Base-by-base conservation (phyloP, 805 yeast species). In the Ogataea nonfermentans region DNA sequence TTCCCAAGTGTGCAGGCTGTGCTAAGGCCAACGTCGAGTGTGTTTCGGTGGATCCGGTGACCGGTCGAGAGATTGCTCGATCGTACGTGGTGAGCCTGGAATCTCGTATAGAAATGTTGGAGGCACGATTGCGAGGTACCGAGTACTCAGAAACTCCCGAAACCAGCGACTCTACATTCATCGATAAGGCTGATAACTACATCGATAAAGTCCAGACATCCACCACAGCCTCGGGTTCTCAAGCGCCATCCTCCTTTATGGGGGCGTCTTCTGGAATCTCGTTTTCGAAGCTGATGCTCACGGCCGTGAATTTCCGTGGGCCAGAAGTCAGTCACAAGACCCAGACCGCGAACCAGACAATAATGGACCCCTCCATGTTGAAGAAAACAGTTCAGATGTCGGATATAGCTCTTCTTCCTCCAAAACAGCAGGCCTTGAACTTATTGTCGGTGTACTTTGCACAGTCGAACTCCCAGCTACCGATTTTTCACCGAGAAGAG, bases 1-100 rank as follows among this genome's bases (percentile, higher is more conserved):
- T 81, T 55, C 90, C 90, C 3, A 69, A 73, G 40, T 82, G 90
- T 53, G 58, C 73, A n/a, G 69, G 71, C 24, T 82, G 90, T 56
- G 67, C 60, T 29, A 76, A 78, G 52, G 82, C 84, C 9, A 75
- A 78, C 5, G 82, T 67, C 2, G 85, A 84, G 6, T 89, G 97
- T 62, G 79, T 87, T 4, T 87, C 95, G 0, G 61, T 85, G 3
- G 96, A 90, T 57, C 89, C 95, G 0, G 87, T 89, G 6, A 86
- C 96, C 0, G 95, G 95, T 0, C 68, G 95, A 39, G 88, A 84
- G 49, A 78, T 88, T 1, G 95, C 96, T 0, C 66, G 97, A 26
- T 83, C 88, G 2, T 84, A 84, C 54, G 76, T 87, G 3, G 72
- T 78, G 14, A 82, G 80, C 50, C 64, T 88, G 42, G 96, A 88